phyloP scores from a whole-genome alignment of 2,329 filamentous ascomycete species.

The Parastagonospora nodorum region DNA sequence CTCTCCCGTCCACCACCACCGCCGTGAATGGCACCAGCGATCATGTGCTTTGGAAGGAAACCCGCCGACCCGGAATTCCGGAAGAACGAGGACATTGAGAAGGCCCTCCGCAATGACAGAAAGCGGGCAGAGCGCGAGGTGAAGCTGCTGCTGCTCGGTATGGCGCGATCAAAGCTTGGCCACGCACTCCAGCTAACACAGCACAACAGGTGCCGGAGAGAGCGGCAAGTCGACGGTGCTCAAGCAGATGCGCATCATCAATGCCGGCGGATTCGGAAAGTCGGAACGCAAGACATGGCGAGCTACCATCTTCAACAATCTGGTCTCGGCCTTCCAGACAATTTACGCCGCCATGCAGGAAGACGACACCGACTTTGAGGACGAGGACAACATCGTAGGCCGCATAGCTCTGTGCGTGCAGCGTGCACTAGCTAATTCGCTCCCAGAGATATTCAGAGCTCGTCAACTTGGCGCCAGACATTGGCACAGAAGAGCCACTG shows the following conservation, averaged over 20 bases:
- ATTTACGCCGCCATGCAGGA: slow-evolving; percentile 91
- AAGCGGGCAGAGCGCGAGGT: slow-evolving; percentile 86
- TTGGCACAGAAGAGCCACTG: slow-evolving; percentile 80
- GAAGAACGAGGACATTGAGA: slow-evolving; percentile 77
- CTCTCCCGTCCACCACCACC: not conserved
- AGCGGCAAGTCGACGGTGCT: slow-evolving; percentile 95
- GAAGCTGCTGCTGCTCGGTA: slow-evolving; percentile 92
- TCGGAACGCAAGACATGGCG: slow-evolving; percentile 92
- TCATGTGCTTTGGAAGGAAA: slow-evolving; percentile 60
- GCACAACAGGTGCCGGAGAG: slow-evolving; percentile 81
- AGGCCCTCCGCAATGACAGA: slow-evolving; percentile 82
- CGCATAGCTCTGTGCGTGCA: not conserved
- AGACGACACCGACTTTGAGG: slow-evolving; percentile 77
- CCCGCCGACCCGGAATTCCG: slow-evolving; percentile 53
- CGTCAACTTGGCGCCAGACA: slow-evolving; percentile 79
- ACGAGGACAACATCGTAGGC: slow-evolving; percentile 77
- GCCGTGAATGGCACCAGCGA: slow-evolving; percentile 44
- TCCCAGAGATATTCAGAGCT: slow-evolving; percentile 75
- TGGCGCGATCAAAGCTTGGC: slow-evolving; percentile 30
- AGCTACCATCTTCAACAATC: slow-evolving; percentile 93
- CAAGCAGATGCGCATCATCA: slow-evolving; percentile 99
- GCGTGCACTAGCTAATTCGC: slow-evolving; percentile 7
- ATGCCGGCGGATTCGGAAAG: slow-evolving; percentile 87
- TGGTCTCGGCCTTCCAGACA: slow-evolving; percentile 88
- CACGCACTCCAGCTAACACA: slow-evolving; percentile 21